A percentile compares a stretch with the other conserved stretches of the same genome.
Evolutionary conservation across 805 yeast species (phyloP).

Genomic region (Teunomyces gatunensis): DNA sequence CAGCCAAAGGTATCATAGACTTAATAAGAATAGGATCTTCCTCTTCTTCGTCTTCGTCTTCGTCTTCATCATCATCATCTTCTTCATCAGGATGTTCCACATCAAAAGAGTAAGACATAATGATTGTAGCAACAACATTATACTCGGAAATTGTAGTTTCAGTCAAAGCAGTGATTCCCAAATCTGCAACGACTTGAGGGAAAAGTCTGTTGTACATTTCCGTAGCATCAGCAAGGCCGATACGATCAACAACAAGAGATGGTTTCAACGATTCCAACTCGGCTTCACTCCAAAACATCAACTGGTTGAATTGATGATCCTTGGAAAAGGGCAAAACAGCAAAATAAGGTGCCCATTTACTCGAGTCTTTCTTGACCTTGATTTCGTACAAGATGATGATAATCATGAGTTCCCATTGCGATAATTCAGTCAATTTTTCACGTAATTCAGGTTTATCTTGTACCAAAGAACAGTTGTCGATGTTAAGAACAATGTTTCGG

Average conservation of each 20-base stretch:
- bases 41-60: constrained; percentile 23
- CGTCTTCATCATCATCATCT: constrained; percentile 23
- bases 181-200: constrained; percentile 35
- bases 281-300: constrained; percentile 75
- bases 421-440: constrained; percentile 40
- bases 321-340: constrained; percentile 59
- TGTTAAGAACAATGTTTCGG: constrained; percentile 51
- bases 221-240: constrained; percentile 69
- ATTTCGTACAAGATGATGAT: constrained; percentile 63
- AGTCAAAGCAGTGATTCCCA: constrained; percentile 30
- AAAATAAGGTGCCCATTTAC: constrained; percentile 72
- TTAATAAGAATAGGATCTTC: constrained; percentile 39
- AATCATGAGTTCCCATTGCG: constrained; percentile 79
- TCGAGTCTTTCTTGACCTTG: constrained; percentile 39
- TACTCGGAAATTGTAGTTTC: constrained; percentile 52
- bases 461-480: constrained; percentile 52
- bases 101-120: constrained; percentile 91
- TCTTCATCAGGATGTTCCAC: constrained; percentile 45
- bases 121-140: constrained; percentile 70
- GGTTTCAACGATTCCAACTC: constrained; percentile 63
- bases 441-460: constrained; percentile 26
- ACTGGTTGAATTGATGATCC: constrained; percentile 50
- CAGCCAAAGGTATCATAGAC: constrained; percentile 93
- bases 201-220: constrained; percentile 52
- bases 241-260: constrained; percentile 63